Percentiles rank a stretch among this genome's conserved stretches.
These are phyloP conservation scores for Rhizodiscina lignyota DNA, from an alignment of 495 filamentous ascomycete species.

Conservation along the genomic window DNA sequence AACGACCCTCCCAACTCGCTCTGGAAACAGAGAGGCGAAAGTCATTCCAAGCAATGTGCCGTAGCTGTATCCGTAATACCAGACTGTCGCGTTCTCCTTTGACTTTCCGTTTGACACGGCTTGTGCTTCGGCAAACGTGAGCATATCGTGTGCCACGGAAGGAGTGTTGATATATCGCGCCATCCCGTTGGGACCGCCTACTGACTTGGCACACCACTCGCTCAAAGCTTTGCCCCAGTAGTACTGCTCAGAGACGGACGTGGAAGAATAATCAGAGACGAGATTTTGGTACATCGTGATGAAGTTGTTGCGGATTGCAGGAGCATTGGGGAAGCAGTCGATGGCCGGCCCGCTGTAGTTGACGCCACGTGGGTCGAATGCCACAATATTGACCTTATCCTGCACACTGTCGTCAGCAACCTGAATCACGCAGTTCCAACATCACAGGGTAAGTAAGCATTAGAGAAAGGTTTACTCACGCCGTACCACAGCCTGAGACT, in stretches of 20 bases:
- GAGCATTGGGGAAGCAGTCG: background rate
- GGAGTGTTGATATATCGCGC: background rate
- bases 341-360: background rate
- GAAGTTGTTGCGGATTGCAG: background rate
- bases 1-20: slow-evolving; percentile 25
- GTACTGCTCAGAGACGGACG: background rate
- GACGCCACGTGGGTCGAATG: background rate
- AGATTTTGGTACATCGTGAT: too few species aligned
- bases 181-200: background rate
- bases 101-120: background rate
- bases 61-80: slow-evolving; percentile 22
- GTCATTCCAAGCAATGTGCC: slow-evolving; percentile 27
- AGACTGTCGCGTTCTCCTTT: background rate
- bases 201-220: background rate
- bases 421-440: background rate
- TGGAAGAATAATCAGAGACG: too few species aligned
- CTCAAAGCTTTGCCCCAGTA: background rate
- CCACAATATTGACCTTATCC: background rate
- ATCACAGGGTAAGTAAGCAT: background rate
- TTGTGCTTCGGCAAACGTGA: background rate
- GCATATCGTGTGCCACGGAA: background rate
- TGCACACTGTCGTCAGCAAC: background rate
- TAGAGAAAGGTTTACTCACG: background rate
- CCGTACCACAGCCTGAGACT: too few species aligned
- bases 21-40: slow-evolving; percentile 28